These are phyloP conservation scores for Xylariomycetidae sp. DNA, from an alignment of 2,329 filamentous ascomycete genomes.

Conservation along the genomic window DNA sequence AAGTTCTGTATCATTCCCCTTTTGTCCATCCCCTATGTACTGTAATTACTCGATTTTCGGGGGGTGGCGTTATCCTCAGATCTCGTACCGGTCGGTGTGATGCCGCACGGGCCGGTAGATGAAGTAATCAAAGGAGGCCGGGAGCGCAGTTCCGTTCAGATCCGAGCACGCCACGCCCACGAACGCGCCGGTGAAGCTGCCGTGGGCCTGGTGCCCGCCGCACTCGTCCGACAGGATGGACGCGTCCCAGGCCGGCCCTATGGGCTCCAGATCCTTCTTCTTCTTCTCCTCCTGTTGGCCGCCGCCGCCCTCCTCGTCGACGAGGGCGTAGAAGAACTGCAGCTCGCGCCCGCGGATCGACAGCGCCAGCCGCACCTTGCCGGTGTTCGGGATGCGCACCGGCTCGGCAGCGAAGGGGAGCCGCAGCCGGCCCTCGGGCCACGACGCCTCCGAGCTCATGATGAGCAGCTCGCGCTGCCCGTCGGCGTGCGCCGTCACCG, in stretches of 20 bases:
- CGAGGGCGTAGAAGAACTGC: constrained; percentile 54
- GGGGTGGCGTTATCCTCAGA: no score
- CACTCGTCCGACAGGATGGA: constrained; percentile 60
- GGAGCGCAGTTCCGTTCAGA: constrained; percentile 44
- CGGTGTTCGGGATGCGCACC: constrained; percentile 46
- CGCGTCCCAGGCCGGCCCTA: constrained; percentile 54
- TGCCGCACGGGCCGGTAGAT: constrained; percentile 44
- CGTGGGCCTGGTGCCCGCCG: constrained; percentile 55
- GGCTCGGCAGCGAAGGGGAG: constrained; percentile 35
- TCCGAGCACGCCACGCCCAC: constrained; percentile 53
- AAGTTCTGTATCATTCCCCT: no score
- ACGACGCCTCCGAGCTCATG: constrained; percentile 52
- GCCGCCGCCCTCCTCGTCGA: constrained; percentile 32
- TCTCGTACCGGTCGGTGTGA: constrained; percentile 46
- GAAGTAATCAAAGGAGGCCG: constrained; percentile 49
- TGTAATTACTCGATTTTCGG: no score
- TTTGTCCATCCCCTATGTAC: no score
- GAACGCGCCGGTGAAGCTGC: constrained; percentile 61
- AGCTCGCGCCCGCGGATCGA: constrained; percentile 45
- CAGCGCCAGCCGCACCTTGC: constrained; percentile 49
- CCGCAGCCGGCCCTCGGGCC: constrained; percentile 44
- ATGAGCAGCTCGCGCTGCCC: constrained; percentile 55
- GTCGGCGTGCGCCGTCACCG: constrained; percentile 51
- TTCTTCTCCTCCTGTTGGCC: no score
- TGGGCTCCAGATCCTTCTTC: constrained; percentile 38